A percentile compares a stretch with the other conserved stretches of the same genome.
These are phyloP conservation scores for Akanthomyces lecanii DNA, from an alignment of 2,329 filamentous ascomycete genomes.

Conservation along the genomic window DNA sequence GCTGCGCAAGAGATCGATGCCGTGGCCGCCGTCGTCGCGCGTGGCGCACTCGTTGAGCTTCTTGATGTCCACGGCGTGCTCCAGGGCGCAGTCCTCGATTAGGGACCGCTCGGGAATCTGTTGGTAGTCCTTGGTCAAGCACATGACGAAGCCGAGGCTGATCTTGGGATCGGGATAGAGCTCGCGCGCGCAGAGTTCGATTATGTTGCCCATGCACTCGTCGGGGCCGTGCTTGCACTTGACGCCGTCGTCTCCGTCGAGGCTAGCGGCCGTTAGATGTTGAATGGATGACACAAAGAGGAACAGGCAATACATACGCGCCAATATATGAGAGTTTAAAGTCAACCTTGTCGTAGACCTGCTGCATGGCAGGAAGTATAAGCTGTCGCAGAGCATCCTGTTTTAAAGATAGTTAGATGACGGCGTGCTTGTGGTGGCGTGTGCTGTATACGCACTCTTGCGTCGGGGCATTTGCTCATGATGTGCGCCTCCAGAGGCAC, in stretches of 20 bases:
- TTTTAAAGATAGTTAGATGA: not conserved
- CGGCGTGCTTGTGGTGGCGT: not conserved
- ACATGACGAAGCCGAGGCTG: slow-evolving; percentile 90
- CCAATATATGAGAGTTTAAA: slow-evolving; percentile 91
- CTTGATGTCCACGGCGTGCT: slow-evolving; percentile 83
- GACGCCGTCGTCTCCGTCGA: slow-evolving; percentile 70
- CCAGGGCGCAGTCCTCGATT: slow-evolving; percentile 80
- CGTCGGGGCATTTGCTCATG: slow-evolving; percentile 96
- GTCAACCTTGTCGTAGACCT: slow-evolving; percentile 76
- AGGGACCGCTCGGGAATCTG: slow-evolving; percentile 75
- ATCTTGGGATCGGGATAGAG: slow-evolving; percentile 82
- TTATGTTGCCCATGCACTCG: slow-evolving; percentile 89
- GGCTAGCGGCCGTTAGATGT: slow-evolving; percentile 38
- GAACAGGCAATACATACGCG: slow-evolving; percentile 41
- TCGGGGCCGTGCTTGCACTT: slow-evolving; percentile 82
- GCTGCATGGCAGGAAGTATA: slow-evolving; percentile 82
- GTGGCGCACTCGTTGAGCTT: slow-evolving; percentile 78
- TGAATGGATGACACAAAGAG: not conserved
- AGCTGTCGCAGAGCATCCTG: slow-evolving; percentile 74
- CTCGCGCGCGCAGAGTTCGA: slow-evolving; percentile 84
- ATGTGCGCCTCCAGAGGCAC: slow-evolving; percentile 91
- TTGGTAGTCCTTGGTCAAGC: slow-evolving; percentile 70
- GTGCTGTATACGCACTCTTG: slow-evolving; percentile 46
- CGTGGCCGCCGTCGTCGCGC: slow-evolving; percentile 68
- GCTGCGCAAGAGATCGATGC: slow-evolving; percentile 60